phyloP scores from a whole-genome alignment of 2,329 filamentous ascomycete genomes.

The Botrytis aclada region DNA sequence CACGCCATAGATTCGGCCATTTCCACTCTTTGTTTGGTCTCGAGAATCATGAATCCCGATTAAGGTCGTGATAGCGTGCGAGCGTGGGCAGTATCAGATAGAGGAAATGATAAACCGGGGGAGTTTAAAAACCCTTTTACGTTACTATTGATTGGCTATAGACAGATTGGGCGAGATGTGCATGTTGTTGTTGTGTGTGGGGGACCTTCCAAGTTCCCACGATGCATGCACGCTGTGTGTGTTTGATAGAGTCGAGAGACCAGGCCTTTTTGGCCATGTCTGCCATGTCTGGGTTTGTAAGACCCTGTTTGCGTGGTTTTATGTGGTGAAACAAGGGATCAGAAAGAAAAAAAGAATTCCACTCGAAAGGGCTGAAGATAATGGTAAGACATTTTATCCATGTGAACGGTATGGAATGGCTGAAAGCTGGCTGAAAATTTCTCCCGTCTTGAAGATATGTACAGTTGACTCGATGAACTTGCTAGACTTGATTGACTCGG shows the following conservation, averaged over 20 bases:
- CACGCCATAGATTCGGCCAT: slow-evolving; percentile 12
- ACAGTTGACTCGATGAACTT: background rate
- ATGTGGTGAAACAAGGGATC: background rate
- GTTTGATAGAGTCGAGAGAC: background rate
- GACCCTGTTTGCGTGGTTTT: slow-evolving; percentile 12
- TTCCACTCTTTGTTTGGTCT: slow-evolving; percentile 10
- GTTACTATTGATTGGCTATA: slow-evolving; percentile 9
- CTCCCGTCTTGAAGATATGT: background rate
- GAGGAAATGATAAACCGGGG: background rate
- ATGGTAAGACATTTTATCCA: background rate
- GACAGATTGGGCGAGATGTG: background rate
- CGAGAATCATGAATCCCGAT: background rate
- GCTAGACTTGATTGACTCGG: background rate
- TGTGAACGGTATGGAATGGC: slow-evolving; percentile 1
- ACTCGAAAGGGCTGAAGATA: background rate
- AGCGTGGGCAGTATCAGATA: background rate
- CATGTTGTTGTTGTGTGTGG: background rate
- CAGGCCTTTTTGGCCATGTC: background rate
- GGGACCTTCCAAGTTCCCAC: background rate
- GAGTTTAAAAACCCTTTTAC: slow-evolving; percentile 6
- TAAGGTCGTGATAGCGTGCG: background rate
- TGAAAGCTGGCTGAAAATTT: background rate
- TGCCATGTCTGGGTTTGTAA: slow-evolving; percentile 2
- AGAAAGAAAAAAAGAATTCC: background rate
- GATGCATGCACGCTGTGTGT: background rate